A percentile compares a stretch with the other conserved stretches of the same genome.
These are phyloP conservation scores for Rubia occidens DNA, from an alignment of 305 asterid species.

Conservation along the genomic window DNA sequence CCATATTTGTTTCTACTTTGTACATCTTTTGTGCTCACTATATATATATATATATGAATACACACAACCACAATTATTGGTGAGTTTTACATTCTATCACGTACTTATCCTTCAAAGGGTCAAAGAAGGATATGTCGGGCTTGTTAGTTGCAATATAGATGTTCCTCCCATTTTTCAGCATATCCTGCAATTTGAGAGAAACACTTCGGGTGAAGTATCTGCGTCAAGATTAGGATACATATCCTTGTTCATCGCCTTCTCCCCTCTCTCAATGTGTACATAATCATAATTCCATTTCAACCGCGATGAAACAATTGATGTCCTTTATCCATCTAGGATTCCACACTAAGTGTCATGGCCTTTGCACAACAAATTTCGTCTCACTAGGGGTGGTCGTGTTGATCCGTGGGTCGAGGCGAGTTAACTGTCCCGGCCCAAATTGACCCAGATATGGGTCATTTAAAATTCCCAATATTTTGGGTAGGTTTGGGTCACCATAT, in stretches of 20 bases:
- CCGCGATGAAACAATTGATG: conserved; percentile 48
- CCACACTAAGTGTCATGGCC: conserved; percentile 71
- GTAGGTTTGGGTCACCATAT: no score
- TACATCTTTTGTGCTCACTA: no score
- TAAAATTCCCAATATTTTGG: no score
- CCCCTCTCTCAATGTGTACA: conserved; percentile 69
- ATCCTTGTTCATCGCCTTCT: conserved; percentile 46
- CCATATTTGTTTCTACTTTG: no score
- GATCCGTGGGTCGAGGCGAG: no score
- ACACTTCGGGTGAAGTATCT: conserved; percentile 58
- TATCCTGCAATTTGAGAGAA: conserved; percentile 38
- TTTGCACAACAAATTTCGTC: conserved; percentile 21
- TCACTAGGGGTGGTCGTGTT: no score
- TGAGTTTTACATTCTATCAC: not conserved
- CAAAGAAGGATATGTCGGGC: conserved; percentile 33
- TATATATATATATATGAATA: no score
- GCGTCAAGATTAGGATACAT: conserved; percentile 62
- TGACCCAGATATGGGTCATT: no score
- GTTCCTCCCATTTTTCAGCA: conserved; percentile 52
- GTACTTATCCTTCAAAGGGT: conserved; percentile 58
- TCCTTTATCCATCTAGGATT: conserved; percentile 62
- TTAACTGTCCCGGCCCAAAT: no score
- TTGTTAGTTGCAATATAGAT: conserved; percentile 66
- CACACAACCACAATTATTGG: no score
- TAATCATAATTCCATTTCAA: conserved; percentile 70